Evolutionary conservation across 768 basidiomycete species (phyloP), one percentile per base, ranked within the genome.

Genomic region (Lactarius akahatsu): DNA sequence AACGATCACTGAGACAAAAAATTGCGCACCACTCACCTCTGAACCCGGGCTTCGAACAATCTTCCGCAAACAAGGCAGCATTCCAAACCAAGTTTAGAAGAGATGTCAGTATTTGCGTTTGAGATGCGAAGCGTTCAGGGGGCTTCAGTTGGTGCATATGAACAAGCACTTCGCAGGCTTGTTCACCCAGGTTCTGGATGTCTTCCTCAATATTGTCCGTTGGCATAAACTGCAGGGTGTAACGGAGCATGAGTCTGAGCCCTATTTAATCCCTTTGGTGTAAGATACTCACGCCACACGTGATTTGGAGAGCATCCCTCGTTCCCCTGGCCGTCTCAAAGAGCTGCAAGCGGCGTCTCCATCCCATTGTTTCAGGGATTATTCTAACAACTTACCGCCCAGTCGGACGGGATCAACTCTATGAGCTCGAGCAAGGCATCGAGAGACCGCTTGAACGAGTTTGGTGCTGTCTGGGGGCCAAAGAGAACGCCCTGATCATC

Each of bases 31-130:
- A 15, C 36, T 40, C 50, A 64, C 66, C 57, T 56, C 45, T 47
- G 8, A 55, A 47, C 20, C 45, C 52, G 15, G 7, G 62, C 34
- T 56, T 60, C 26, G 58, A 64, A 55, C 52, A 64, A 38, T 67
- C 66, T 45, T 65, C 66, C 10, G 63, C 58, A 43, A 63, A 67
- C 52, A 64, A 13, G 20, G 66, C 62, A 40, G 66, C 66, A 56
- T 59, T 59, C 20, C 6, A 10, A 18, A 67, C 36, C 23, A 67
- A 36, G 11, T 34, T 40, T 30, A 67, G 54, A 4, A 64, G 9
- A 45, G 36, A 59, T 15, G 41, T 47, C 30, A 64, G 9, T 6
- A 50, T 64, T 13, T 18, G 18, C 9, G 40, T 23, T 43, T 64
- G 62, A 20, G 66, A 64, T 3, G 18, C 18, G 30, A 67, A 28